Conservation (phyloP, 768 basidiomycete species). For the Tylopilus sp. region DNA sequence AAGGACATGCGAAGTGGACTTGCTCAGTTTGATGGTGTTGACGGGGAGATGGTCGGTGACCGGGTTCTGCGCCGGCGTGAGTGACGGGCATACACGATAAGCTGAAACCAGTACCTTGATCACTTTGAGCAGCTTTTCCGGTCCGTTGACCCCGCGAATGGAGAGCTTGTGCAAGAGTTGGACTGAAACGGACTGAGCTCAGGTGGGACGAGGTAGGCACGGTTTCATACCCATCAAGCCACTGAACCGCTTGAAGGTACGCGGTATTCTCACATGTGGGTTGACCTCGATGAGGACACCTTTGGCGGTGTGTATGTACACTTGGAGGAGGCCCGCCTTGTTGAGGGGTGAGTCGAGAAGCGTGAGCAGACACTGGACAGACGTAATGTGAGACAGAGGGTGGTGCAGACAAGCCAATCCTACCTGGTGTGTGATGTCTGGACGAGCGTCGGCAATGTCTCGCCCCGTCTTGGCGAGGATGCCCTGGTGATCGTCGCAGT, state of each 20-base stretch:
- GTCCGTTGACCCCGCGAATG: conserved; percentile 93
- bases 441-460: conserved; percentile 98
- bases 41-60: conserved; percentile 90
- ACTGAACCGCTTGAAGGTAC: conserved; percentile 98
- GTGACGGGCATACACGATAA: neutral
- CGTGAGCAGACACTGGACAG: conserved; percentile 84
- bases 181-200: conserved; percentile 45
- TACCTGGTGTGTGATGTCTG: conserved; percentile 98
- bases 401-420: neutral
- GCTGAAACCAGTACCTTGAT: conserved; percentile 65
- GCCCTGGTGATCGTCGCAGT: conserved; percentile 99
- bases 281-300: conserved; percentile 98
- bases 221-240: conserved; percentile 86
- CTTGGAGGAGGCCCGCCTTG: conserved; percentile 94
- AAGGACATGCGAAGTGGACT: conserved; percentile 31
- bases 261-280: conserved; percentile 93
- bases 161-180: conserved; percentile 96
- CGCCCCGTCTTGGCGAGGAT: conserved; percentile 96
- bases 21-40: conserved; percentile 94
- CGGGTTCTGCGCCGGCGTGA: conserved; percentile 64
- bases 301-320: conserved; percentile 96
- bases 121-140: conserved; percentile 95
- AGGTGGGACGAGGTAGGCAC: neutral
- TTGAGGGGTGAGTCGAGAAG: conserved; percentile 96
- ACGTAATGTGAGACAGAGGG: conserved; percentile 1